Conservation (phyloP, 768 basidiomycete genomes). For the Boletus sensibilis region DNA sequence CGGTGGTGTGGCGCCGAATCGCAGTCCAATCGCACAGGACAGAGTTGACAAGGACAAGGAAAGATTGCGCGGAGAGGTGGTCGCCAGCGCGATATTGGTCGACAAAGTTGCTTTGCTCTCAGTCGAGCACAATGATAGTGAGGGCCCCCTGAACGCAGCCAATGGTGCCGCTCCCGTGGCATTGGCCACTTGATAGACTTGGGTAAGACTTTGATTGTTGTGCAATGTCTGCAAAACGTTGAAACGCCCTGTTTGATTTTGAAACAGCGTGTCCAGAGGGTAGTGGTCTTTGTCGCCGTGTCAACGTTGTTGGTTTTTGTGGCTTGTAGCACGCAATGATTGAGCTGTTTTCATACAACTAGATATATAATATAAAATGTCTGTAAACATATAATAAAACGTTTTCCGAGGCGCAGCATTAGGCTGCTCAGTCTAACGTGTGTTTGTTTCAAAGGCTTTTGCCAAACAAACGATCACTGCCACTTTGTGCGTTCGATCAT, state of each 20-base stretch:
- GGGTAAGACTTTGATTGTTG: conserved; percentile 12
- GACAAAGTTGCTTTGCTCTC: conserved; percentile 39
- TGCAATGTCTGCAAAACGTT: not conserved
- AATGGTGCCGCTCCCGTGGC: conserved; percentile 19
- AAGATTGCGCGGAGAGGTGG: conserved; percentile 34
- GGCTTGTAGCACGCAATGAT: conserved; percentile 24
- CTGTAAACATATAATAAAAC: conserved; percentile 37
- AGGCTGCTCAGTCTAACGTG: not conserved
- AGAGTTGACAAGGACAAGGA: conserved; percentile 35
- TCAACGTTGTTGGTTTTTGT: conserved; percentile 26
- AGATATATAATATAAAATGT: conserved; percentile 38
- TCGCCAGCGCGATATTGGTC: conserved; percentile 36
- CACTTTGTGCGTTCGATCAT: conserved; percentile 48
- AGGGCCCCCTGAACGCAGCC: conserved; percentile 8
- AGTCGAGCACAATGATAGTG: conserved; percentile 30
- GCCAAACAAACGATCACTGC: conserved; percentile 44
- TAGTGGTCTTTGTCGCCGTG: conserved; percentile 29
- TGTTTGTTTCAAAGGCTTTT: conserved; percentile 32
- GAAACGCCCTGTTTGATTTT: not conserved
- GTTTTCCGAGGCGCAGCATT: conserved; percentile 7
- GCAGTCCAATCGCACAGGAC: conserved; percentile 22
- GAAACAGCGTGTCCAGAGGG: conserved; percentile 12
- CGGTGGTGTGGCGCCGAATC: conserved; percentile 8
- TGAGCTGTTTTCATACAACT: conserved; percentile 27
- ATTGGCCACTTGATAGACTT: conserved; percentile 29